These are phyloP conservation scores for Trametes meyenii DNA, from an alignment of 768 basidiomycete species.

Conservation along the genomic window DNA sequence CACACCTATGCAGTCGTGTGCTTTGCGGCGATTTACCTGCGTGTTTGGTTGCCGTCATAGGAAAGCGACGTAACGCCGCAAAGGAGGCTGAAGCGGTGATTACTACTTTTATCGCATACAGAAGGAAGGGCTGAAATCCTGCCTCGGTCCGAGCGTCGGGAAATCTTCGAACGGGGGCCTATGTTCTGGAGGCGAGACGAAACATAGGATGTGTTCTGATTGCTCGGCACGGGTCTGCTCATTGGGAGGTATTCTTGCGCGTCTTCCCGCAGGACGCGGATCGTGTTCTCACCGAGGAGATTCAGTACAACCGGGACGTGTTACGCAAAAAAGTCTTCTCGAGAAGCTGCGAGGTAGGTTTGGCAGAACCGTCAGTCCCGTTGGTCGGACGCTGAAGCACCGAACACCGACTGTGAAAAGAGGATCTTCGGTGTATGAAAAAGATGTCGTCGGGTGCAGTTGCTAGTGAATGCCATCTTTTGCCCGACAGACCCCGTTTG, in stretches of 20 bases:
- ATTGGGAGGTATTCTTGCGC: constrained; percentile 6
- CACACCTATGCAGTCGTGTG: neutral
- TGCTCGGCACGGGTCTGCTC: neutral
- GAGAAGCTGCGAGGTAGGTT: neutral
- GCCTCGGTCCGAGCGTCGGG: neutral
- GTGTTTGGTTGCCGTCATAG: neutral
- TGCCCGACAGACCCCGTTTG: too few relatives aligned
- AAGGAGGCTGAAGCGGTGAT: constrained; percentile 1
- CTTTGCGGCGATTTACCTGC: neutral
- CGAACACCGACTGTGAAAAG: too few relatives aligned
- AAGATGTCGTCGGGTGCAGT: too few relatives aligned
- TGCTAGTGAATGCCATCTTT: too few relatives aligned
- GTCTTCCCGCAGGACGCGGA: constrained; percentile 1
- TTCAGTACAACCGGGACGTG: neutral
- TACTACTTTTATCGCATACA: neutral
- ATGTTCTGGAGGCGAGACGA: neutral
- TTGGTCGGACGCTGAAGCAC: too few relatives aligned
- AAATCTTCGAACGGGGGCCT: neutral
- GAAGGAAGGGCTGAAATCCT: neutral
- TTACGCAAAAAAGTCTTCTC: neutral
- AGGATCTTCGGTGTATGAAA: too few relatives aligned
- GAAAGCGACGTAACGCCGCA: neutral
- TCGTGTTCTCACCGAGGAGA: constrained; percentile 1
- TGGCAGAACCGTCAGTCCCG: neutral
- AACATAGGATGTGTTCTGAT: neutral